phyloP scores from a whole-genome alignment of 495 filamentous ascomycete genomes.

The Hyaloscypha finlandica region DNA sequence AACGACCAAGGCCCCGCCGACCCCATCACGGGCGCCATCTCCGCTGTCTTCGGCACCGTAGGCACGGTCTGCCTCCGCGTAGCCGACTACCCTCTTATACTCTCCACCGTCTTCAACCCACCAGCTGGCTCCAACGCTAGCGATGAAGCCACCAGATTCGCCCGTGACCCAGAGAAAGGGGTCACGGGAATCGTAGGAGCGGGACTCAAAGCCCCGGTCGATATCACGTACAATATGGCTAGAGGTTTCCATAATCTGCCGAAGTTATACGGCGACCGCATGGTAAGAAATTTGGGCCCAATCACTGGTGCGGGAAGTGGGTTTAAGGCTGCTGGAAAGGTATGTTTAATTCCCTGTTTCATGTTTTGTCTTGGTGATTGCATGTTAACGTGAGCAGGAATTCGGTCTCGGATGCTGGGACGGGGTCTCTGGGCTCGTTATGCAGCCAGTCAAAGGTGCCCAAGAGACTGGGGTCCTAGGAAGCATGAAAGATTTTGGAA shows the following conservation, averaged over 20 bases:
- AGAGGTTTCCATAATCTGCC: constrained; percentile 19
- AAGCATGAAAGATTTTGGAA: constrained; percentile 34
- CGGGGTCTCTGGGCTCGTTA: constrained; percentile 67
- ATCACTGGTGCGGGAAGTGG: constrained; percentile 68
- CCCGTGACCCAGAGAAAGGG: neutral
- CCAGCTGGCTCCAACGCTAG: neutral
- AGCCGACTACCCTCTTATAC: neutral
- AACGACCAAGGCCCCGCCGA: neutral
- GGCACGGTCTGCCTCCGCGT: neutral
- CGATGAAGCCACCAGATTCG: neutral
- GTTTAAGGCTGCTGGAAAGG: constrained; percentile 57
- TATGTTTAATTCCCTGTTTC: neutral
- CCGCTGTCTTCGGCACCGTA: neutral
- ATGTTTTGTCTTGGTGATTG: neutral
- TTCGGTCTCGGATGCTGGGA: constrained; percentile 70
- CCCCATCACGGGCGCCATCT: neutral
- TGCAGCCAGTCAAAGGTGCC: constrained; percentile 62
- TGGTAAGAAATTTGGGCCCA: constrained; percentile 44
- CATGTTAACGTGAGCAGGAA: constrained; percentile 39
- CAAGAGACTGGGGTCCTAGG: constrained; percentile 59
- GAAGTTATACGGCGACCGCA: constrained; percentile 2
- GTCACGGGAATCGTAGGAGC: neutral
- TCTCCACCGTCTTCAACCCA: neutral
- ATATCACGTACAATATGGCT: constrained; percentile 23
- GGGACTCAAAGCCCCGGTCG: neutral